Percentiles rank a stretch among this genome's conserved stretches.
These are phyloP conservation scores for Nannizziopsis arthrosporioides DNA, from an alignment of 2,329 filamentous ascomycete genomes.

Conservation along the genomic window DNA sequence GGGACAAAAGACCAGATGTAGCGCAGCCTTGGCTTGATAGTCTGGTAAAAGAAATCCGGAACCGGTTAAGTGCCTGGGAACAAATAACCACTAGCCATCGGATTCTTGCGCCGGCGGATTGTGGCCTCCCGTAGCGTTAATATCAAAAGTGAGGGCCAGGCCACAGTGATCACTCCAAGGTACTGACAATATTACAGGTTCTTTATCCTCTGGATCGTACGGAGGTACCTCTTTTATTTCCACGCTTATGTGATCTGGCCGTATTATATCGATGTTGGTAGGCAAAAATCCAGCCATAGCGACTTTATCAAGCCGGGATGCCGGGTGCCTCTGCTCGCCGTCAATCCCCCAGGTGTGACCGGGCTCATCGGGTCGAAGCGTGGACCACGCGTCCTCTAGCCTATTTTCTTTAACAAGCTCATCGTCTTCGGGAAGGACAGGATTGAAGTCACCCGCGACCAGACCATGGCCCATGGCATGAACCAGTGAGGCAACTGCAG, in stretches of 20 bases:
- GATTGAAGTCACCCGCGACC: constrained; percentile 35
- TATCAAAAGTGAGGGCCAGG: too few species aligned
- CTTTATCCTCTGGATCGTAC: too few species aligned
- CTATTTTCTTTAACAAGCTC: constrained; percentile 23
- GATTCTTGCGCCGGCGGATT: too few species aligned
- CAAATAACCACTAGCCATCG: too few species aligned
- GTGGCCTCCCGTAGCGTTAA: too few species aligned
- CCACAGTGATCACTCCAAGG: too few species aligned
- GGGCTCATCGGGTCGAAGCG: constrained; percentile 20
- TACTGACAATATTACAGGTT: too few species aligned
- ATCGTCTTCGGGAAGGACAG: constrained; percentile 27
- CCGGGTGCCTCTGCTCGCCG: constrained; percentile 24
- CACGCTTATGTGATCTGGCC: constrained; percentile 6
- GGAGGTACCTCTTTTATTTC: too few species aligned
- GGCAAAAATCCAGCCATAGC: constrained; percentile 22
- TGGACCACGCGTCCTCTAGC: constrained; percentile 28
- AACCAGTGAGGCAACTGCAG: constrained; percentile 21
- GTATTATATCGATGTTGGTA: constrained; percentile 17
- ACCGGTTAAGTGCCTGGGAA: too few species aligned
- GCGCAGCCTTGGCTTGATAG: too few species aligned
- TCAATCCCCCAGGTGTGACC: constrained; percentile 33
- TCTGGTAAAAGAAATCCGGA: too few species aligned
- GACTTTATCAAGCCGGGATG: constrained; percentile 31
- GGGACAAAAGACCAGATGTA: too few species aligned
- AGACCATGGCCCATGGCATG: constrained; percentile 22